Base-by-base conservation (phyloP, 1,284 basidiomycete genomes). In the Leccinum fallax region DNA sequence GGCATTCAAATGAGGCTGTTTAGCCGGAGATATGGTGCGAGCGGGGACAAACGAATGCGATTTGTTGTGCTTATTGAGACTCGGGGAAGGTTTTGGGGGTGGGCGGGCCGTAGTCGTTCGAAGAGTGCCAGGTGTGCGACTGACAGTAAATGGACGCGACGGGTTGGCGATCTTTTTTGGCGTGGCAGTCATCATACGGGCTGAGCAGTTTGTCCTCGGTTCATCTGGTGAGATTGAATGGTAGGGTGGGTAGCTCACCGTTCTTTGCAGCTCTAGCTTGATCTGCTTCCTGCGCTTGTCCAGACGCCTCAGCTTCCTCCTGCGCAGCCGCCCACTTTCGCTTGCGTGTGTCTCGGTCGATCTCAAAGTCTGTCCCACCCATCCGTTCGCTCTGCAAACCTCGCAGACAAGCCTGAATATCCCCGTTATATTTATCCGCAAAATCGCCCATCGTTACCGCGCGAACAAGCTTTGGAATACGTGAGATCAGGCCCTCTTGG, bases 361-460 rank as follows among this genome's bases (percentile, higher is more conserved):
- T 84, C 62, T 86, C 85, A 16, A 83, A 79, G 65, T 81, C 82
- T 6, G 78, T 77, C 38, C 77, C 79, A 11, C 78, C 79, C 57
- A 86, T 73, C 59, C 78, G 78, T 60, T 87, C 85, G 68, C 81
- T 85, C 74, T 88, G 88, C 57, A 86, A 75, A 10, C 84, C 88
- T 64, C 84, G 81, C 61, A 91, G 74, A 52, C 87, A 88, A 11
- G 82, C 83, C 67, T 90, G 85, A 21, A 91, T 79, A 67, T 90
- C 85, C 2, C 89, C 90, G 57, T 87, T 80, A 73, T 92, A 92
- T 69, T 89, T 91, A 59, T 86, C 85, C 28, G 82, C 84, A 73
- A 93, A 92, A 55, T 92, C 90, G 57, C 83, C 83, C 81, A 93
- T 85, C 15, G 86, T 85, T 71, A 92, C 84, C 34, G 76, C 77